Percentiles rank a stretch among this genome's conserved stretches.
These are phyloP conservation scores for Euphorbia tirucalli DNA, from an alignment of 345 rosid genomes.

Conservation along the genomic window DNA sequence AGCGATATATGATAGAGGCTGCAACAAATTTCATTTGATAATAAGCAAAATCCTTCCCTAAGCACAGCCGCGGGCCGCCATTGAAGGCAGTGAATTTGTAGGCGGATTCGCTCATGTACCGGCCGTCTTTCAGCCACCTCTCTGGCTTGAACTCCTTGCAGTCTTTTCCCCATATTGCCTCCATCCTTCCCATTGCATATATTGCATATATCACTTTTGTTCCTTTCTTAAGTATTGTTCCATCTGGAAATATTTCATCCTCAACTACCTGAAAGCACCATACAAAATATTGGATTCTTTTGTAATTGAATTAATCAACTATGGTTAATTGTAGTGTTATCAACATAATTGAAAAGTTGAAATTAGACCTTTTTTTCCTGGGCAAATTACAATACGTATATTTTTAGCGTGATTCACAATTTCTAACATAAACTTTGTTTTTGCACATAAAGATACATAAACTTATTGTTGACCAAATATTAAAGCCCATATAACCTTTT, in stretches of 20 bases:
- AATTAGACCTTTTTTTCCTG: too few relatives aligned
- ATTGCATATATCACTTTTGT: conserved; percentile 84
- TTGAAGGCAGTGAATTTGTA: conserved; percentile 93
- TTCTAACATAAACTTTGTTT: too few relatives aligned
- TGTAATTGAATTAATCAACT: too few relatives aligned
- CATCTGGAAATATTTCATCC: conserved; percentile 85
- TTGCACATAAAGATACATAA: too few relatives aligned
- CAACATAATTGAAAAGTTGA: too few relatives aligned
- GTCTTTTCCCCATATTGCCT: conserved; percentile 88
- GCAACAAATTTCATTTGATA: conserved; percentile 83
- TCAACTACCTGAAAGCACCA: conserved; percentile 64
- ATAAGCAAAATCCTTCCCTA: conserved; percentile 93
- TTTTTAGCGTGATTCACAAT: too few relatives aligned
- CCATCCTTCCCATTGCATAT: conserved; percentile 94
- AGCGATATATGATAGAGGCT: conserved; percentile 68
- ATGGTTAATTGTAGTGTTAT: too few relatives aligned
- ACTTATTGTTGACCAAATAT: too few relatives aligned
- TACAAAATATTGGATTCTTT: too few relatives aligned
- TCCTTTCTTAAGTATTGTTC: conserved; percentile 76
- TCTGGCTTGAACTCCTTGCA: conserved; percentile 81
- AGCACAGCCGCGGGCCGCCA: conserved; percentile 87
- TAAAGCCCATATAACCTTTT: too few relatives aligned
- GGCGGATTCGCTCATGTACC: conserved; percentile 81
- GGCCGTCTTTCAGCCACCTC: conserved; percentile 82
- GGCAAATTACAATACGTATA: too few relatives aligned